Conservation (phyloP, 176 grass and related monocot species). For the Oryza glumipatula region DNA sequence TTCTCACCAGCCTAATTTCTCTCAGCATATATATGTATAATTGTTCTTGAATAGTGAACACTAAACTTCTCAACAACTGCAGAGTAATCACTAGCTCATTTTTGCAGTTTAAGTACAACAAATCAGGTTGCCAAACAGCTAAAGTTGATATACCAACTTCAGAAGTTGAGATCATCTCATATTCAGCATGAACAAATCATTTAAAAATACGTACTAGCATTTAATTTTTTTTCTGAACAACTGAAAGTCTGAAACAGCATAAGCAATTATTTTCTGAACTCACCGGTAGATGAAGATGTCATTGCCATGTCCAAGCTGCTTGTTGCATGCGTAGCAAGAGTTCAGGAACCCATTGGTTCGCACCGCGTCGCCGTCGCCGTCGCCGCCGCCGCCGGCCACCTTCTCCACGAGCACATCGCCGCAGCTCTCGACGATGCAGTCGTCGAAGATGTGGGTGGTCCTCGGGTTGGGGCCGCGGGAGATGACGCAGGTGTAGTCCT, state of each 20-base stretch:
- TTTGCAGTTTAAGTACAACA: background rate
- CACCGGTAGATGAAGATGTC: slow-evolving; percentile 66
- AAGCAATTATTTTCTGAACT: slow-evolving; percentile 41
- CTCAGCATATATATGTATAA: background rate
- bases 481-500: slow-evolving; percentile 98
- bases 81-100: background rate
- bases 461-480: slow-evolving; percentile 84
- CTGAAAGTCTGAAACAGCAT: background rate
- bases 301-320: slow-evolving; percentile 53
- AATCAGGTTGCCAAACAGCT: slow-evolving; percentile 16
- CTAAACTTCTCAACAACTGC: background rate
- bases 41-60: background rate
- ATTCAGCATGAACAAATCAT: slow-evolving; percentile 30
- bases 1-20: background rate
- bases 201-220: background rate
- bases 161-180: slow-evolving; percentile 3
- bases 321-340: slow-evolving; percentile 74
- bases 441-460: slow-evolving; percentile 90
- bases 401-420: slow-evolving; percentile 42
- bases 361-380: background rate
- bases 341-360: slow-evolving; percentile 49
- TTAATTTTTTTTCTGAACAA: background rate
- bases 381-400: slow-evolving; percentile 11
- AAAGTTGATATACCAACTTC: background rate
- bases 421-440: slow-evolving; percentile 75